Conservation (phyloP, 768 basidiomycete species). For the Boletus eberwhitei region DNA sequence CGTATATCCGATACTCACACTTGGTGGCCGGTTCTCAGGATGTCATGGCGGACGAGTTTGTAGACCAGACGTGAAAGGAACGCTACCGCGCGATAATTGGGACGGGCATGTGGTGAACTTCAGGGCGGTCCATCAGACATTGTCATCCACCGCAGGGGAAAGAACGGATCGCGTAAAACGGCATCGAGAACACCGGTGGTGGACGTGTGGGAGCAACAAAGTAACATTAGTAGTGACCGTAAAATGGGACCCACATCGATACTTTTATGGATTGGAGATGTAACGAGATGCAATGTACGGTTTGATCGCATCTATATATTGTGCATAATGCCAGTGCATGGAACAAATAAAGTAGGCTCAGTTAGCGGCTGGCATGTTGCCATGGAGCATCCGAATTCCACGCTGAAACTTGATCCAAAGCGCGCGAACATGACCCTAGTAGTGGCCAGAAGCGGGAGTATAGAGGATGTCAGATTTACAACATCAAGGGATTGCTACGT, state of each 20-base stretch:
- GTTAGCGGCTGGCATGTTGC: neutral
- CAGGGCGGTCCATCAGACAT: no score
- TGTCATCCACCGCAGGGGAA: neutral
- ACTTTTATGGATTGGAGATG: neutral
- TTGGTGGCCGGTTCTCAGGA: neutral
- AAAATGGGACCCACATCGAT: neutral
- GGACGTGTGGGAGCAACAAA: neutral
- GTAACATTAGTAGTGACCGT: neutral
- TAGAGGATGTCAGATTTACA: conserved; percentile 7
- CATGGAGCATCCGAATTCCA: neutral
- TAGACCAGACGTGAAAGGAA: neutral
- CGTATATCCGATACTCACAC: neutral
- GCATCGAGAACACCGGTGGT: neutral
- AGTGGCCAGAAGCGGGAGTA: neutral
- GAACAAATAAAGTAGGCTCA: neutral
- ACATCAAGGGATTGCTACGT: neutral
- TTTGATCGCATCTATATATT: neutral
- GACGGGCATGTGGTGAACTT: neutral
- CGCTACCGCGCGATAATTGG: neutral
- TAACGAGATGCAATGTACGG: neutral
- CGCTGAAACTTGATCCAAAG: neutral
- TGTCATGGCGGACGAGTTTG: neutral
- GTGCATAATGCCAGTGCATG: neutral
- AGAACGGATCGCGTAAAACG: neutral
- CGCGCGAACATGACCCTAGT: neutral